These are phyloP conservation scores for Trichosporon coremiiforme DNA, from an alignment of 1,284 basidiomycete species.

Conservation along the genomic window DNA sequence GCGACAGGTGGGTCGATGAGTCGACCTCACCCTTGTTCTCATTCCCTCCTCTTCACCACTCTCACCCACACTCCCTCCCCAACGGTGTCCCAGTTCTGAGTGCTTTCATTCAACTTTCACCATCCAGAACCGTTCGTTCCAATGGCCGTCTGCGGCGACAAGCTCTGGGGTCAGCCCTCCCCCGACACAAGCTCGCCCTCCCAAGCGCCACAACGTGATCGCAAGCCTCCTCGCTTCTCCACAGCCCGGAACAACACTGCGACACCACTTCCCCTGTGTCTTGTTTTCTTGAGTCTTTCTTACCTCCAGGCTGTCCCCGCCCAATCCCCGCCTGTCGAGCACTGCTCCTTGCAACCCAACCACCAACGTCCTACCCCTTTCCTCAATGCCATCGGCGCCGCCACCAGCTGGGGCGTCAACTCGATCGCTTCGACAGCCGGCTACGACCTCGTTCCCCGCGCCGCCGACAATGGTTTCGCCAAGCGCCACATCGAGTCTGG, in stretches of 20 bases:
- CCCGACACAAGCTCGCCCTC: not conserved
- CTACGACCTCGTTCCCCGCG: slow-evolving; percentile 20
- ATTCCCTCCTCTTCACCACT: not conserved
- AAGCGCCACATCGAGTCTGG: not conserved
- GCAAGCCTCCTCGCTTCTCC: not conserved
- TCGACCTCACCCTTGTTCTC: not conserved
- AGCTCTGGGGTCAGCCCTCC: not conserved
- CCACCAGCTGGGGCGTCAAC: not conserved
- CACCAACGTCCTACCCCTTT: not conserved
- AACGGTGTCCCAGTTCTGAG: not conserved
- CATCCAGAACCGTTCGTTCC: not conserved
- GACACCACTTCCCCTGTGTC: not conserved
- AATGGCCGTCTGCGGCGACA: not conserved
- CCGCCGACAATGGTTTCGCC: not conserved
- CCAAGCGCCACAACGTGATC: not conserved
- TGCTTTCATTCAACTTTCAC: not conserved
- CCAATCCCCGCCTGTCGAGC: not conserved
- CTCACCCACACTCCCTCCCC: too few relatives aligned
- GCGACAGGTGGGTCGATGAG: not conserved
- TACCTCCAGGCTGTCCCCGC: not conserved
- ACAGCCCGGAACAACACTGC: not conserved
- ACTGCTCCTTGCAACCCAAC: not conserved
- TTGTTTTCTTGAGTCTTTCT: not conserved
- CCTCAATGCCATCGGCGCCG: not conserved
- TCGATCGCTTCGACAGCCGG: not conserved